Conservation (phyloP, 2,329 filamentous ascomycete genomes). For the Cladobotryum mycophilum region DNA sequence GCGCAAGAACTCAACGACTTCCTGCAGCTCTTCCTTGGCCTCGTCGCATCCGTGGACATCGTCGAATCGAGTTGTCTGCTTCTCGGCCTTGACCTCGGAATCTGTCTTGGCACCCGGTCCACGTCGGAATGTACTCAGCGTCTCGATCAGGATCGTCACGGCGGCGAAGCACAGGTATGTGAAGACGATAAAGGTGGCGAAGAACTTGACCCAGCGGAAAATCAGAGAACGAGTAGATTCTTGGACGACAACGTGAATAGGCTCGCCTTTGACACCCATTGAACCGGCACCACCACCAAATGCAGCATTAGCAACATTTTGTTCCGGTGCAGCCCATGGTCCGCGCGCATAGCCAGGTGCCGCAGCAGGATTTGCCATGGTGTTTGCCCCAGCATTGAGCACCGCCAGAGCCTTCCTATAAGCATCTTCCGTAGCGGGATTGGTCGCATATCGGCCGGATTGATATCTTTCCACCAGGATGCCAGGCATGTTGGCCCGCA, state of each 20-base stretch:
- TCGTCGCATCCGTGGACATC: conserved; percentile 98
- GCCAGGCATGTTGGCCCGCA: conserved; percentile 87
- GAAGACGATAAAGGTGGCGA: conserved; percentile 70
- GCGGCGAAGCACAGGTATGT: conserved; percentile 74
- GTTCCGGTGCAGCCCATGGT: conserved; percentile 26
- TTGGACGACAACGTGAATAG: conserved; percentile 94
- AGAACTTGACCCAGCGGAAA: conserved; percentile 88
- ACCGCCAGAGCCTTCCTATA: conserved; percentile 66
- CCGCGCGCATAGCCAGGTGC: conserved; percentile 19
- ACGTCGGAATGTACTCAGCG: conserved; percentile 71
- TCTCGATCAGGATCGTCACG: conserved; percentile 77
- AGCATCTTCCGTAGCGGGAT: conserved; percentile 66
- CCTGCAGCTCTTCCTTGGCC: conserved; percentile 94
- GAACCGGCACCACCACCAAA: conserved; percentile 18
- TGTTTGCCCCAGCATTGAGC: conserved; percentile 25
- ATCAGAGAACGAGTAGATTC: conserved; percentile 73
- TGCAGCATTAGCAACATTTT: conserved; percentile 24
- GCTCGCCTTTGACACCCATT: conserved; percentile 69
- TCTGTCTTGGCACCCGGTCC: conserved; percentile 61
- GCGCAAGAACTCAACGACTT: conserved; percentile 92
- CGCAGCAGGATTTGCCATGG: conserved; percentile 17
- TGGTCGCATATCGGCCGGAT: conserved; percentile 77
- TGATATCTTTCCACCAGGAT: conserved; percentile 89
- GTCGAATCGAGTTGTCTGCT: conserved; percentile 82
- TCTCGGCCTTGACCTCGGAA: conserved; percentile 85